These are phyloP conservation scores for Rhynchosporium agropyri DNA, from an alignment of 2,329 filamentous ascomycete species.

Conservation along the genomic window DNA sequence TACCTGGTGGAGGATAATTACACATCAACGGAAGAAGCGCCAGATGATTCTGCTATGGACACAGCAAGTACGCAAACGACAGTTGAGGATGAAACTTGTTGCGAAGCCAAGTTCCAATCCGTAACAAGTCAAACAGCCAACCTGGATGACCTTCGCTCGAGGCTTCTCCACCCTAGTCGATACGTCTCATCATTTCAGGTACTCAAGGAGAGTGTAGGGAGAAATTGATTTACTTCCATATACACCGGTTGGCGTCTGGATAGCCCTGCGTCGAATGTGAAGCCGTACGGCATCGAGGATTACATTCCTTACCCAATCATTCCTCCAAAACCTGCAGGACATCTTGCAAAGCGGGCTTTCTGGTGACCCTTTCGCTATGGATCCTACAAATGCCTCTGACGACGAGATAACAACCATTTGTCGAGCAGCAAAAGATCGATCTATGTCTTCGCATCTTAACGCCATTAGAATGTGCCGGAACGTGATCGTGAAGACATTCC, in stretches of 20 bases:
- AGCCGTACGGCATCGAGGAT: conserved; percentile 3
- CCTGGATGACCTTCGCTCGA: conserved; percentile 13
- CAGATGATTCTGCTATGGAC: conserved; percentile 11
- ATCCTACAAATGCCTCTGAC: conserved; percentile 18
- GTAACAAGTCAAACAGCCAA: not conserved
- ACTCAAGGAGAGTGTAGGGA: conserved; percentile 10
- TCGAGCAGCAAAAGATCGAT: not conserved
- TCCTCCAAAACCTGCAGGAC: conserved; percentile 13
- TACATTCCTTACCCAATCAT: conserved; percentile 14
- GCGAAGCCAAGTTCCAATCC: conserved; percentile 3
- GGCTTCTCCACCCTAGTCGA: conserved; percentile 5
- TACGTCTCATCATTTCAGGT: conserved; percentile 15
- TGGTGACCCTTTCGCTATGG: conserved; percentile 15
- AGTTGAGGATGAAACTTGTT: not conserved
- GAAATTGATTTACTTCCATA: conserved; percentile 11
- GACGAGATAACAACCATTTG: conserved; percentile 20
- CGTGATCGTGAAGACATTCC: conserved; percentile 7
- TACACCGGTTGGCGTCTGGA: not conserved
- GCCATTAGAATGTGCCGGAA: conserved; percentile 15
- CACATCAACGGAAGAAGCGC: conserved; percentile 3
- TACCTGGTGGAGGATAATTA: conserved; percentile 6
- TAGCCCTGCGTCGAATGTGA: not conserved
- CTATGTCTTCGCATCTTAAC: not conserved
- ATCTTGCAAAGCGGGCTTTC: conserved; percentile 17
- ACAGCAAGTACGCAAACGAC: conserved; percentile 16